A percentile compares a stretch with the other conserved stretches of the same genome.
phyloP scores from a whole-genome alignment of 805 yeast genomes.

The Myxozyma monticola region DNA sequence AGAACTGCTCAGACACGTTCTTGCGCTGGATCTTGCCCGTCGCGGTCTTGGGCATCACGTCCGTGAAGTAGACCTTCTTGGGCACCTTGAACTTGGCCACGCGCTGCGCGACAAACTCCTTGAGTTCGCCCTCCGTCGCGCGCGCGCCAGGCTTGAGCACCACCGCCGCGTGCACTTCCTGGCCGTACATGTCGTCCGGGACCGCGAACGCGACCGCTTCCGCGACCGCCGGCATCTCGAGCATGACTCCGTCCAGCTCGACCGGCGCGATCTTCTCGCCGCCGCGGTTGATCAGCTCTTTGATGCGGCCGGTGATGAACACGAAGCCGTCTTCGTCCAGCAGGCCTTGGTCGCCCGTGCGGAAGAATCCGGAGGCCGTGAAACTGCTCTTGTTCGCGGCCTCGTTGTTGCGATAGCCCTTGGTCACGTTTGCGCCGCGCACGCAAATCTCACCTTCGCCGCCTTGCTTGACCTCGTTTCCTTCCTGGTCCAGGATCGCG shows the following conservation, averaged over 20 bases:
- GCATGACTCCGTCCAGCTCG: slow-evolving; percentile 62
- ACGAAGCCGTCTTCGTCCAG: slow-evolving; percentile 60
- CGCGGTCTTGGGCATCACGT: slow-evolving; percentile 69
- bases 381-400: slow-evolving; percentile 70
- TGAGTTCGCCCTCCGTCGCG: slow-evolving; percentile 48
- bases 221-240: slow-evolving; percentile 60
- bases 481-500: slow-evolving; percentile 54
- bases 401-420: slow-evolving; percentile 68
- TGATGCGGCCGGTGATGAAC: slow-evolving; percentile 66
- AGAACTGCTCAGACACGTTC: slow-evolving; percentile 55
- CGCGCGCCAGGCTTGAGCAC: slow-evolving; percentile 48
- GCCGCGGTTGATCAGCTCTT: slow-evolving; percentile 70
- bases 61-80: slow-evolving; percentile 54
- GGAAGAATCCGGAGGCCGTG: slow-evolving; percentile 61
- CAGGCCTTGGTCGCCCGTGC: slow-evolving; percentile 78
- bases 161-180: slow-evolving; percentile 67
- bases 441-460: slow-evolving; percentile 68
- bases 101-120: slow-evolving; percentile 47
- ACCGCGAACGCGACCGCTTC: slow-evolving; percentile 75
- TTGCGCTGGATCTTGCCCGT: slow-evolving; percentile 77
- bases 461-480: slow-evolving; percentile 51
- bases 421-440: slow-evolving; percentile 66
- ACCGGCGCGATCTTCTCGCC: slow-evolving; percentile 78
- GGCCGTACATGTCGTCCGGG: slow-evolving; percentile 67
- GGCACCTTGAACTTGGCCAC: slow-evolving; percentile 65